Conservation (phyloP, 305 asterid genomes). For the Coffea humblotiana region DNA sequence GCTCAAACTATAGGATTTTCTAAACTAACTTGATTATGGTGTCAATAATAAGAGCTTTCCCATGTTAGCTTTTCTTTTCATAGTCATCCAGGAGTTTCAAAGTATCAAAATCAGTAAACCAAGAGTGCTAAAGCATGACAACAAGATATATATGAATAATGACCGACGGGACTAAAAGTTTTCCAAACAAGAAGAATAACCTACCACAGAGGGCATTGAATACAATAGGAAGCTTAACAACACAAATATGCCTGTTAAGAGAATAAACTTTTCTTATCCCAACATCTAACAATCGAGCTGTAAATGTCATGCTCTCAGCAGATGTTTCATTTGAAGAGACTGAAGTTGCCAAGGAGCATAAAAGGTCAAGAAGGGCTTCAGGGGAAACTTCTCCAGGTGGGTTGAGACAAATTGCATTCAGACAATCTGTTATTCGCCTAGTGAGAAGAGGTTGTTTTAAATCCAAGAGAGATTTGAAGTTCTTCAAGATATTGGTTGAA, state of each 20-base stretch:
- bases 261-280: constrained; percentile 77
- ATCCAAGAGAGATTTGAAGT: constrained; percentile 73
- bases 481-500: constrained; percentile 55
- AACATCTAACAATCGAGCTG: constrained; percentile 76
- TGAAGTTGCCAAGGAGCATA: constrained; percentile 68
- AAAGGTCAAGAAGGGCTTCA: constrained; percentile 64
- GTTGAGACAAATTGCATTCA: constrained; percentile 63
- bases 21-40: neutral
- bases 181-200: constrained; percentile 3
- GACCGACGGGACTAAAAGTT: neutral
- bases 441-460: constrained; percentile 65
- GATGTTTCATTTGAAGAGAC: constrained; percentile 55
- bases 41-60: neutral
- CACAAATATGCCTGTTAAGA: constrained; percentile 67
- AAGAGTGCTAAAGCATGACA: neutral
- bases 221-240: constrained; percentile 76
- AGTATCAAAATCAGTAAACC: neutral
- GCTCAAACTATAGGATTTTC: neutral
- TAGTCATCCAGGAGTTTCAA: neutral
- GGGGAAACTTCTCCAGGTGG: constrained; percentile 63
- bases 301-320: constrained; percentile 74
- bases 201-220: constrained; percentile 72
- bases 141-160: neutral
- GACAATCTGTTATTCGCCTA: constrained; percentile 64
- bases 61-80: neutral